These are phyloP conservation scores for Lolium multiflorum DNA, from an alignment of 176 grass and related monocot genomes.

Conservation along the genomic window DNA sequence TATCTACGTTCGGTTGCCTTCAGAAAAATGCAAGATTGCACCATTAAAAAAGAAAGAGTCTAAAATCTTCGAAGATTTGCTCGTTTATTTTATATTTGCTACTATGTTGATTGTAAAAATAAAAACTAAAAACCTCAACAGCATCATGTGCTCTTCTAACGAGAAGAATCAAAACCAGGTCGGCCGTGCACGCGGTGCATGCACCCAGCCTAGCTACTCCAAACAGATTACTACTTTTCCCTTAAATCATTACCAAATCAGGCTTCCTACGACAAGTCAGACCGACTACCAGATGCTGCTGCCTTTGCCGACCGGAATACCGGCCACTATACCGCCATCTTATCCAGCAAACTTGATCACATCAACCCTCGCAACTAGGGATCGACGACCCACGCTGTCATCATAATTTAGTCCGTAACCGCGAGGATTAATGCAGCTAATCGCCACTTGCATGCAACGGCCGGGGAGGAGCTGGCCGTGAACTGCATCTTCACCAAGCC, in stretches of 20 bases:
- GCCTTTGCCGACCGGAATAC: background rate
- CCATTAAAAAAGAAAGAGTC: too few relatives aligned
- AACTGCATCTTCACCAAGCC: conserved; percentile 41
- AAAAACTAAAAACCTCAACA: too few relatives aligned
- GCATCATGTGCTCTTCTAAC: too few relatives aligned
- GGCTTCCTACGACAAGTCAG: background rate
- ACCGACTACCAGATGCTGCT: too few relatives aligned
- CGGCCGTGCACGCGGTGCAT: too few relatives aligned
- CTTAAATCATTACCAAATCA: background rate
- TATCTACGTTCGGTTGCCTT: too few relatives aligned
- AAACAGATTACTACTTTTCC: background rate
- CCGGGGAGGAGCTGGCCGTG: conserved; percentile 1
- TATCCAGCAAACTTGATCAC: background rate
- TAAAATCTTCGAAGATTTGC: too few relatives aligned
- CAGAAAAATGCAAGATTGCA: too few relatives aligned
- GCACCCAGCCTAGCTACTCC: background rate
- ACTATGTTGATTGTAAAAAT: too few relatives aligned
- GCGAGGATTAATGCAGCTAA: background rate
- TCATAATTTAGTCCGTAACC: background rate
- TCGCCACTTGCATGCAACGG: background rate
- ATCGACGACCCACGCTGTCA: background rate
- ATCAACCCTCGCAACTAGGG: background rate
- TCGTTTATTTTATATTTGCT: too few relatives aligned
- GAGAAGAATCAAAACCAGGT: too few relatives aligned
- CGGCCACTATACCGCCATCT: background rate